phyloP scores from a whole-genome alignment of 495 filamentous ascomycete species.

The Podospora pseudoanserina region DNA sequence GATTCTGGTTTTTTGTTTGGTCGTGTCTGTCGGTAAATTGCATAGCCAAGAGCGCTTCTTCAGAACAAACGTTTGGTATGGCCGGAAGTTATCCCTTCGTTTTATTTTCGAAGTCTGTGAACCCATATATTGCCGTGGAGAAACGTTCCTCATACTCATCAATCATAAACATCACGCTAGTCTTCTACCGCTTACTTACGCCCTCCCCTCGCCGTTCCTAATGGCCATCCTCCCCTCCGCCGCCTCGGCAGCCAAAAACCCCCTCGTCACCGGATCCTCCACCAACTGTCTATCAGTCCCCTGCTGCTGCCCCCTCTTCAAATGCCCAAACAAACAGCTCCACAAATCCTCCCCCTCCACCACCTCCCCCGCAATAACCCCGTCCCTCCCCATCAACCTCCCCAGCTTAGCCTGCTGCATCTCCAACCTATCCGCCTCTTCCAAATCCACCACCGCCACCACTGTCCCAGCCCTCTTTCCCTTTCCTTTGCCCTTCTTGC shows the following conservation, averaged over 20 bases:
- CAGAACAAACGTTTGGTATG: neutral
- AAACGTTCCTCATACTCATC: too few species aligned
- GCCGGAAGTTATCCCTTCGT: too few species aligned
- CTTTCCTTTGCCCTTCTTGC: constrained; percentile 25
- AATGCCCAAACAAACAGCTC: constrained; percentile 78
- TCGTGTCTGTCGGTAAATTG: neutral
- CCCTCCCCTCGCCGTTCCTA: neutral
- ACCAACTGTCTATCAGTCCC: constrained; percentile 5
- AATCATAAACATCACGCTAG: too few species aligned
- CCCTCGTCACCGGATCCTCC: constrained; percentile 19
- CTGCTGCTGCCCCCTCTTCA: constrained; percentile 24
- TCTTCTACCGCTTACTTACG: neutral
- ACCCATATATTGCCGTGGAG: too few species aligned
- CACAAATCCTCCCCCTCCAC: constrained; percentile 80
- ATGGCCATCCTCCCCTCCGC: constrained; percentile 23
- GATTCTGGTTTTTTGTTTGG: neutral
- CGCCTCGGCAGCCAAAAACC: constrained; percentile 33
- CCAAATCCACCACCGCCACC: constrained; percentile 52
- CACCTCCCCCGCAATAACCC: constrained; percentile 67
- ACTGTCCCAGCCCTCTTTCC: constrained; percentile 28
- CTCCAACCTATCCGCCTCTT: constrained; percentile 79
- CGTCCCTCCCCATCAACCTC: constrained; percentile 64
- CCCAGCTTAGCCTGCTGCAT: constrained; percentile 64
- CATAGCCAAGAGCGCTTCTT: neutral
- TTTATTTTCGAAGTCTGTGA: too few species aligned